phyloP scores from a whole-genome alignment of 495 filamentous ascomycete species.

The Xylaria bambusicola region DNA sequence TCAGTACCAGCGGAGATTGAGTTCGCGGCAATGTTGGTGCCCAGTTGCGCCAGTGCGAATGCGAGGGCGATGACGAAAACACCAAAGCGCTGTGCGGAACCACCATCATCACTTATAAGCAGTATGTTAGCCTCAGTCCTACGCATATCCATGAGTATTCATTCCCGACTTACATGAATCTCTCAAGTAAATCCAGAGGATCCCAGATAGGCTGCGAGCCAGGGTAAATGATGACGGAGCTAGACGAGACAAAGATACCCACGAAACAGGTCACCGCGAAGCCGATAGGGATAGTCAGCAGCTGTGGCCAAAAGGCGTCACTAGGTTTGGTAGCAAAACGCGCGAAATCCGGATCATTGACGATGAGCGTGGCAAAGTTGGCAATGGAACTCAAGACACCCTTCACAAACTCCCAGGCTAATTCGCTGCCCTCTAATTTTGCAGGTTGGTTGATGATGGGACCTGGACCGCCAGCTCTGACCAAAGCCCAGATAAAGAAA shows the following conservation, averaged over 20 bases:
- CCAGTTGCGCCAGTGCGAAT: conserved; percentile 84
- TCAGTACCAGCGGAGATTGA: conserved; percentile 88
- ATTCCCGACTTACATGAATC: conserved; percentile 57
- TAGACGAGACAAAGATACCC: conserved; percentile 90
- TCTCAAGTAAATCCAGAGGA: conserved; percentile 72
- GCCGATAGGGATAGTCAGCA: conserved; percentile 81
- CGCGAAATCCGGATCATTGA: conserved; percentile 87
- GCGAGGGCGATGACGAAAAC: conserved; percentile 85
- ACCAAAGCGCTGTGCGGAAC: conserved; percentile 76
- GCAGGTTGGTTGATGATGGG: conserved; percentile 77
- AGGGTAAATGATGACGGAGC: conserved; percentile 72
- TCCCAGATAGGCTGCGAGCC: conserved; percentile 79
- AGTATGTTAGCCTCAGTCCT: conserved; percentile 1
- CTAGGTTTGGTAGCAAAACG: conserved; percentile 80
- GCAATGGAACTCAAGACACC: conserved; percentile 88
- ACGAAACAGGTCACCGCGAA: conserved; percentile 92
- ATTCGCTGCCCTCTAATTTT: conserved; percentile 62
- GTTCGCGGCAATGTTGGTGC: conserved; percentile 94
- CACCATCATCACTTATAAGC: conserved; percentile 54
- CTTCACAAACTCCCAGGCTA: conserved; percentile 81
- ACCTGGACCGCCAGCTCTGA: conserved; percentile 79
- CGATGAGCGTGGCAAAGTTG: conserved; percentile 87
- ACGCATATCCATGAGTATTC: conserved; percentile 15
- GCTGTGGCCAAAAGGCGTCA: conserved; percentile 87
- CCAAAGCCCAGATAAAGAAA: conserved; percentile 89